Base-by-base conservation (phyloP, 1,139 yeast species). In the Pichia sorboxylosa region DNA sequence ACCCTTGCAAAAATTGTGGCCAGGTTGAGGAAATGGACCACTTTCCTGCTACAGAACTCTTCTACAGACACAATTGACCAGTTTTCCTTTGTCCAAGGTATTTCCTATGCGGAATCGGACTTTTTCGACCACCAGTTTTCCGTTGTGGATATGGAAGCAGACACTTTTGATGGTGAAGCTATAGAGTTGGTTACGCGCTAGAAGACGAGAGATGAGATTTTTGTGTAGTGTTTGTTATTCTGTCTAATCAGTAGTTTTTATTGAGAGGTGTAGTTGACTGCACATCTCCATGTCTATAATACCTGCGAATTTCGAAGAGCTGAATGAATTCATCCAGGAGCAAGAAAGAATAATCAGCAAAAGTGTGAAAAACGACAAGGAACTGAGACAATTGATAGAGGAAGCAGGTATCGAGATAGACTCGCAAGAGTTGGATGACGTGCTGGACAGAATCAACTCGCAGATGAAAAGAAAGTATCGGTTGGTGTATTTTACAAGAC, bases 401-500 rank as follows among this genome's bases (percentile, higher is more conserved):
- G 31, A 29, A 13, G 31, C 24, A 18, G 32, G 34, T 7, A 33
- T 41, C 5, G 24, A 27, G 15, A n/a, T 42, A 9, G 32, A 27
- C 5, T 20, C 32, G 9, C 36, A 33, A 6, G 42, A 47, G 20
- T 25, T 49, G 27, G 31, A 29, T 11, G 28, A 33, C n/a, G 27
- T 49, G 4, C 20, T 46, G 2, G 27, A 28, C 6, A 25, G 31
- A 7, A 21, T 48, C 5, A 46, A 47, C 28, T 39, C 35, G 19
- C 20, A 39, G 9, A 20, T 48, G 9, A 19, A 29, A 15, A 44
- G 43, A 17, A 43, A 44, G 22, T 49, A 47, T 26, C 24, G 34
- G 13, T 34, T 41, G 7, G 33, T 41, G 10, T 38, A 43, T 26
- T 52, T 47, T 32, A 43, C 45, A 24, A 42, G 45, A 16, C 57